These are phyloP conservation scores for Ogataea naganishii DNA, from an alignment of 805 yeast genomes.

Conservation along the genomic window DNA sequence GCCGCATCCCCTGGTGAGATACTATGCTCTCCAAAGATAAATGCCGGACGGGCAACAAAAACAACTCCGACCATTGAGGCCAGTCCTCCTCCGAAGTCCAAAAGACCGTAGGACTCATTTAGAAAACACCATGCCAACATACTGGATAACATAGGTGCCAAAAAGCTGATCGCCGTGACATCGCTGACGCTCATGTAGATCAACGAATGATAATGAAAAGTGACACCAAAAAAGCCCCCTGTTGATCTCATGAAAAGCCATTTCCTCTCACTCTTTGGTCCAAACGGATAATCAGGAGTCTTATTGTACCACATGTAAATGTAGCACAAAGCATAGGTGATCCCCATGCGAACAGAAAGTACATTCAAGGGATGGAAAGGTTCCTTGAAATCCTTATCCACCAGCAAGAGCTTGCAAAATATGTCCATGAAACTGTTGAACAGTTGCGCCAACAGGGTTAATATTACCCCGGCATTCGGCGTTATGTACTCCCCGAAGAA, in stretches of 20 bases:
- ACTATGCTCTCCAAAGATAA: conserved; percentile 41
- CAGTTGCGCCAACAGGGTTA: conserved; percentile 55
- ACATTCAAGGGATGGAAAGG: conserved; percentile 77
- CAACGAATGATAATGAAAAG: conserved; percentile 67
- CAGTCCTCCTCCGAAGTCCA: conserved; percentile 64
- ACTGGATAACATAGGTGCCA: conserved; percentile 72
- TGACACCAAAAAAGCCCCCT: conserved; percentile 75
- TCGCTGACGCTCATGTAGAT: conserved; percentile 71
- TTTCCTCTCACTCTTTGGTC: conserved; percentile 50
- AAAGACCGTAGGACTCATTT: conserved; percentile 53
- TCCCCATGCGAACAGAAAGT: conserved; percentile 64
- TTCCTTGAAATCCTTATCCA: conserved; percentile 46
- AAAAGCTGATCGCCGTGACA: conserved; percentile 70
- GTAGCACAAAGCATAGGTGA: conserved; percentile 56
- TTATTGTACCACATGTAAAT: conserved; percentile 38
- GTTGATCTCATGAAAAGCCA: conserved; percentile 55
- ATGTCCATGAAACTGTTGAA: conserved; percentile 73
- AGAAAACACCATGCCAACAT: conserved; percentile 60
- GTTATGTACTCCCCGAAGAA: conserved; percentile 9
- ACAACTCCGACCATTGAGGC: conserved; percentile 69
- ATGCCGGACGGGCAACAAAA: conserved; percentile 73
- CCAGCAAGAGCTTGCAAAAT: conserved; percentile 65
- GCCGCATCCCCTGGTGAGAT: neutral
- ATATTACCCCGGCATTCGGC: conserved; percentile 46
- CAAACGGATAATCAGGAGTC: conserved; percentile 59